Percentiles rank a stretch among this genome's conserved stretches.
These are phyloP conservation scores for Vigna unguiculata DNA, from an alignment of 306 rosid species.

Conservation along the genomic window DNA sequence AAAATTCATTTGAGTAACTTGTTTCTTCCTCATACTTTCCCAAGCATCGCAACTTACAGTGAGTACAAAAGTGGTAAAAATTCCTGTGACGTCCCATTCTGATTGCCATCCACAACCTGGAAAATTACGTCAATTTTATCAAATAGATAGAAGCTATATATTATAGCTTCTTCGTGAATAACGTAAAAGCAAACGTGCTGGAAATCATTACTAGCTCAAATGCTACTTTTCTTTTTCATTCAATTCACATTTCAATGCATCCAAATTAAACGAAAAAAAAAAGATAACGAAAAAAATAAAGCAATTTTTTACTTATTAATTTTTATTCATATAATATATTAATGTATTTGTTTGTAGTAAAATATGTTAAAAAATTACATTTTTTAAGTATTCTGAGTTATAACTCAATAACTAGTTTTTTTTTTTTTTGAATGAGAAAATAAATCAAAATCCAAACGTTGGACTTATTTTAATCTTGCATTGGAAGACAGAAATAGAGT, in stretches of 20 bases:
- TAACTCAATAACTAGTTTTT: too few relatives aligned
- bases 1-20: neutral
- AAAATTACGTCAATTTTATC: neutral
- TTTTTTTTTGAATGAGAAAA: too few relatives aligned
- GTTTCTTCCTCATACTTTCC: neutral
- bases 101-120: neutral
- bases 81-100: neutral
- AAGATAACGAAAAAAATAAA: too few relatives aligned
- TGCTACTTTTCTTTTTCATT: too few relatives aligned
- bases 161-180: neutral
- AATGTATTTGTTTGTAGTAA: too few relatives aligned
- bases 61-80: neutral
- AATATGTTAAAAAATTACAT: too few relatives aligned
- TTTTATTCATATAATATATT: too few relatives aligned
- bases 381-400: too few relatives aligned
- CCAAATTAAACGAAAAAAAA: too few relatives aligned
- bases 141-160: neutral
- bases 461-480: too few relatives aligned
- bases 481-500: neutral
- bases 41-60: neutral
- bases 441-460: too few relatives aligned
- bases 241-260: neutral
- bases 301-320: too few relatives aligned
- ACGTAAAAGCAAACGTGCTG: neutral
- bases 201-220: neutral